Evolutionary conservation across 495 filamentous ascomycete species (phyloP).

Genomic region (Neurospora pannonica): DNA sequence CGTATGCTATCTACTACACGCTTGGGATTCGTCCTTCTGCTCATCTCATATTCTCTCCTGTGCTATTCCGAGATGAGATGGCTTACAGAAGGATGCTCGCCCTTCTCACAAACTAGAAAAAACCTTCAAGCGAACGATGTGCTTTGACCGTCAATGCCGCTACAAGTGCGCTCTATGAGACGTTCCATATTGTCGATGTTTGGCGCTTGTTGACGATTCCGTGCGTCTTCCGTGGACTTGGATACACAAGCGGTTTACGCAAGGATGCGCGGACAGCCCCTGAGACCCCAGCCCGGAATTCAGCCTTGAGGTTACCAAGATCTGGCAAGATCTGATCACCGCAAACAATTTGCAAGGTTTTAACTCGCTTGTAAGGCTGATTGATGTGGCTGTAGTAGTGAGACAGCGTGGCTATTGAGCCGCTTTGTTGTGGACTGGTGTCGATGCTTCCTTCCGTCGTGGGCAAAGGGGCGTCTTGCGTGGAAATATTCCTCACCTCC

Average conservation of each 20-base stretch:
- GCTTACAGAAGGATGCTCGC: background rate
- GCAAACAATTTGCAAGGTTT: no score
- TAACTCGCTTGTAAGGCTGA: no score
- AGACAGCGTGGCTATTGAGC: no score
- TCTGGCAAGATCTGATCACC: background rate
- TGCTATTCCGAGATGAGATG: background rate
- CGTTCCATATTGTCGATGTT: background rate
- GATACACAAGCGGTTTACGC: slow-evolving; percentile 10
- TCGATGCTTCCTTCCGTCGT: no score
- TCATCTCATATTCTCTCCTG: background rate
- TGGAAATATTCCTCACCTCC: no score
- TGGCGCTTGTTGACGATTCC: background rate
- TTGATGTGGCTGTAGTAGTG: no score
- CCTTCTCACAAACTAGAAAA: background rate
- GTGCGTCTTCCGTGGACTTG: slow-evolving; percentile 3
- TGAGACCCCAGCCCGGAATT: background rate
- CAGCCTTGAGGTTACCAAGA: background rate
- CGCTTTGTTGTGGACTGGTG: no score
- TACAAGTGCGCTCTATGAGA: background rate
- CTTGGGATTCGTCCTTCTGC: slow-evolving; percentile 6
- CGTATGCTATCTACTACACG: no score
- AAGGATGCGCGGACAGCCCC: background rate
- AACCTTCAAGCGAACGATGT: background rate
- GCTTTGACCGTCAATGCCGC: background rate
- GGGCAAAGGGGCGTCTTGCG: no score